Percentiles rank a stretch among this genome's conserved stretches.
These are phyloP conservation scores for Lactarius hengduanensis DNA, from an alignment of 768 basidiomycete species.

Conservation along the genomic window DNA sequence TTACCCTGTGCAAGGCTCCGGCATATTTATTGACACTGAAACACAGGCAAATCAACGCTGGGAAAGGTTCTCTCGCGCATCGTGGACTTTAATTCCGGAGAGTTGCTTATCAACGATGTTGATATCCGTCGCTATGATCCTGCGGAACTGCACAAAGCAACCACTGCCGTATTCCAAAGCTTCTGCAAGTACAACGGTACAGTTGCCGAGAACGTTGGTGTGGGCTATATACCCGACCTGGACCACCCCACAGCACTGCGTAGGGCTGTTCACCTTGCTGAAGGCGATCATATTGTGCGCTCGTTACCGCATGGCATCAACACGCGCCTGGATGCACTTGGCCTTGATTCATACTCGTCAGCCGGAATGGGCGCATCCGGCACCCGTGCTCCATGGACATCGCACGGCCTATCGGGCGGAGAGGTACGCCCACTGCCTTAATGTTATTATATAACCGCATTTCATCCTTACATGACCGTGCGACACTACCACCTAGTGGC, in stretches of 20 bases:
- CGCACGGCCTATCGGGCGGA: conserved; percentile 78
- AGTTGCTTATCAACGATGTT: conserved; percentile 64
- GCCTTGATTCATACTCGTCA: conserved; percentile 49
- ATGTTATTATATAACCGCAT: conserved; percentile 1
- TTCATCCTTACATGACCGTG: conserved; percentile 16
- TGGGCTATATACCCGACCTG: conserved; percentile 70
- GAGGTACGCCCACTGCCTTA: conserved; percentile 51
- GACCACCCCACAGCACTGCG: conserved; percentile 54
- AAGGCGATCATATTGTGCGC: conserved; percentile 63
- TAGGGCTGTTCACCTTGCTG: conserved; percentile 67
- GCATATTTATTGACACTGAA: neutral
- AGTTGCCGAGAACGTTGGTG: conserved; percentile 81
- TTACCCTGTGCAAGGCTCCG: conserved; percentile 2
- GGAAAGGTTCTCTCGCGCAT: conserved; percentile 80
- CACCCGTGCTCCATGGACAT: conserved; percentile 39
- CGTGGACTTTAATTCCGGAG: conserved; percentile 69
- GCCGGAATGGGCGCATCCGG: conserved; percentile 39
- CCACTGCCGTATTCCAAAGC: conserved; percentile 82
- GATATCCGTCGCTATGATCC: conserved; percentile 67
- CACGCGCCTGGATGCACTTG: conserved; percentile 66
- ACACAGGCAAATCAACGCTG: conserved; percentile 80
- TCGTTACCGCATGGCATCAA: conserved; percentile 69
- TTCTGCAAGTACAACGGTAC: conserved; percentile 80
- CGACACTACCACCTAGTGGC: conserved; percentile 55
- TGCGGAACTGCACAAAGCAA: conserved; percentile 67